A percentile compares a stretch with the other conserved stretches of the same genome.
Conservation (phyloP, 768 basidiomycete species). For the Termitomyces titanicus region DNA sequence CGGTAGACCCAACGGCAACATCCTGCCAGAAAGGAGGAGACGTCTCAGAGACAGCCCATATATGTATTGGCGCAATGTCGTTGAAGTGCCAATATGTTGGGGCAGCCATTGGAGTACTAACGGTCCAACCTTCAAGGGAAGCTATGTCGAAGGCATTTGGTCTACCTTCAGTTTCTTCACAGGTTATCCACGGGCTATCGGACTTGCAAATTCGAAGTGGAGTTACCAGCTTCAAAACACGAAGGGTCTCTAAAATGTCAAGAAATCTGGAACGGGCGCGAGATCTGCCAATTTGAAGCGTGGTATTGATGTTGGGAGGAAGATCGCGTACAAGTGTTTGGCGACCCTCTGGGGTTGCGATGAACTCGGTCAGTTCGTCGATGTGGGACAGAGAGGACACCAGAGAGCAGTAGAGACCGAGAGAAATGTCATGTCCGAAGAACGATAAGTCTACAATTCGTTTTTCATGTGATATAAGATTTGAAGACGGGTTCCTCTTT, state of each 20-base stretch:
- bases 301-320: slow-evolving; percentile 43
- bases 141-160: slow-evolving; percentile 45
- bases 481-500: slow-evolving; percentile 27
- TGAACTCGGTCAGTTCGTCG: slow-evolving; percentile 51
- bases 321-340: slow-evolving; percentile 50
- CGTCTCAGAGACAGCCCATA: slow-evolving; percentile 53
- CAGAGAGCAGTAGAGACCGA: slow-evolving; percentile 62
- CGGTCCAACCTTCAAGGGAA: slow-evolving; percentile 39
- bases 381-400: slow-evolving; percentile 54
- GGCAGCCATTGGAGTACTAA: slow-evolving; percentile 39
- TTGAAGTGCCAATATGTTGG: slow-evolving; percentile 67
- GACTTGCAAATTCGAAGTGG: slow-evolving; percentile 50
- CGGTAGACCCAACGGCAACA: slow-evolving; percentile 33
- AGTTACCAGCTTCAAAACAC: slow-evolving; percentile 51
- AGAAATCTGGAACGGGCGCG: slow-evolving; percentile 57
- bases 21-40: slow-evolving; percentile 54
- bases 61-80: slow-evolving; percentile 48
- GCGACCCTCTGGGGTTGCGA: slow-evolving; percentile 45
- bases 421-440: slow-evolving; percentile 60
- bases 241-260: slow-evolving; percentile 58
- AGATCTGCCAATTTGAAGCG: slow-evolving; percentile 57
- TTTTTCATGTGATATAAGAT: slow-evolving; percentile 49
- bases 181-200: slow-evolving; percentile 41
- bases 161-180: slow-evolving; percentile 36
- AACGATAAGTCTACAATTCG: slow-evolving; percentile 58